phyloP scores from a whole-genome alignment of 1,284 basidiomycete species.

The Heterobasidion parviporum region DNA sequence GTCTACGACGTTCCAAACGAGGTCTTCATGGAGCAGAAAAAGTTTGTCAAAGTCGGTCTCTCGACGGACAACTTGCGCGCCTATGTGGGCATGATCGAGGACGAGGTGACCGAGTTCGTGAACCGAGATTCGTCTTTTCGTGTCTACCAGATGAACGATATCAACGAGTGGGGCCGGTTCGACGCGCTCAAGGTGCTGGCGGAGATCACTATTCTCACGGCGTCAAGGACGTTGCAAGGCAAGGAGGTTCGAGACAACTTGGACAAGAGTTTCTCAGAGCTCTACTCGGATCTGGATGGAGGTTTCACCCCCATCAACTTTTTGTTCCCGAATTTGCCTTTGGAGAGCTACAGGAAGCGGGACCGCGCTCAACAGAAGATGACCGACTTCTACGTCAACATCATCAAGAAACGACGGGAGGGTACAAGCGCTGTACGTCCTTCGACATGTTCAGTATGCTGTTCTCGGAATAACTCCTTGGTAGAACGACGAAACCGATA shows the following conservation, averaged over 20 bases:
- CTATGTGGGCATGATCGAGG: constrained; percentile 87
- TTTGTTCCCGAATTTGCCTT: constrained; percentile 89
- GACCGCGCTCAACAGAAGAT: constrained; percentile 92
- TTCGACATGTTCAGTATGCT: constrained; percentile 5
- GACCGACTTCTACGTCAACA: constrained; percentile 89
- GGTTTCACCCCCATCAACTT: constrained; percentile 92
- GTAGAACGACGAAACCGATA: constrained; percentile 72
- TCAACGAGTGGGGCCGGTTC: constrained; percentile 67
- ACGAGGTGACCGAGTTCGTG: constrained; percentile 75
- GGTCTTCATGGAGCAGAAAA: constrained; percentile 98
- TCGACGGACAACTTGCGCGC: constrained; percentile 87
- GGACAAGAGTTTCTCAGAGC: constrained; percentile 46
- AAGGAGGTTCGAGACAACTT: constrained; percentile 74
- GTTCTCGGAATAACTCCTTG: constrained; percentile 1
- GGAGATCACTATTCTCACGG: constrained; percentile 95
- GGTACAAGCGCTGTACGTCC: constrained; percentile 33
- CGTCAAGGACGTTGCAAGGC: constrained; percentile 85
- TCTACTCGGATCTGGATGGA: constrained; percentile 89
- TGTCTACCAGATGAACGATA: constrained; percentile 50
- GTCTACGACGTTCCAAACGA: constrained; percentile 98
- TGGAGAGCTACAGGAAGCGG: constrained; percentile 82
- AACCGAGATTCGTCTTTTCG: constrained; percentile 53
- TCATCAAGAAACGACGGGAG: constrained; percentile 73
- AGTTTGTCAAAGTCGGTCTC: constrained; percentile 92
- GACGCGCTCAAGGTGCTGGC: constrained; percentile 70